A percentile compares a stretch with the other conserved stretches of the same genome.
phyloP scores from a whole-genome alignment of 164 flowering plant species.

The Pachysandra terminalis region DNA sequence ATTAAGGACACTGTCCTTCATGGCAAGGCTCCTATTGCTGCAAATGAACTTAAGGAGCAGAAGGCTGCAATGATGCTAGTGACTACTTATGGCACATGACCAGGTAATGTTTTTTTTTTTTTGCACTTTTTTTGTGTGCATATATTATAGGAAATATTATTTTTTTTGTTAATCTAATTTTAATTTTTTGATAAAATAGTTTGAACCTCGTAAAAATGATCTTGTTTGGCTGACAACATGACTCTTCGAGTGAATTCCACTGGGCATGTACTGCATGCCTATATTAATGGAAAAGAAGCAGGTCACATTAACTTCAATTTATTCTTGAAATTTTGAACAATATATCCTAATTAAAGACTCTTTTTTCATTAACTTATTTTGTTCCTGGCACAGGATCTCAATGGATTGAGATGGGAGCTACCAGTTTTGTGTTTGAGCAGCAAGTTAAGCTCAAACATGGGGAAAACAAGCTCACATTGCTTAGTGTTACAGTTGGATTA shows the following conservation, averaged over 20 bases:
- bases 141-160: neutral
- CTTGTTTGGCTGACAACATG: slow-evolving; percentile 1
- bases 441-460: too few species aligned
- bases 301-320: slow-evolving; percentile 12
- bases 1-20: too few species aligned
- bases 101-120: slow-evolving; percentile 30
- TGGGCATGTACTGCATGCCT: slow-evolving; percentile 32
- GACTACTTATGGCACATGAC: slow-evolving; percentile 69
- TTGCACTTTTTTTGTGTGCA: neutral
- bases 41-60: too few species aligned
- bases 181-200: slow-evolving; percentile 1
- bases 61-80: slow-evolving; percentile 35
- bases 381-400: too few species aligned
- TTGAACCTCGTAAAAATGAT: slow-evolving; percentile 13
- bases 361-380: neutral
- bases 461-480: too few species aligned
- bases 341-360: neutral
- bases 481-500: too few species aligned
- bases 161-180: neutral
- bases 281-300: slow-evolving; percentile 20
- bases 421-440: slow-evolving; percentile 12
- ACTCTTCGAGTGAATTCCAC: slow-evolving; percentile 12
- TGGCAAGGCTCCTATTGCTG: too few species aligned
- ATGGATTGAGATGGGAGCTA: slow-evolving; percentile 1
- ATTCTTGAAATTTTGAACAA: neutral